A percentile compares a stretch with the other conserved stretches of the same genome.
Evolutionary conservation across 352 stramenopile genomes (phyloP).

Genomic region (Pythium vanterpoolii): DNA sequence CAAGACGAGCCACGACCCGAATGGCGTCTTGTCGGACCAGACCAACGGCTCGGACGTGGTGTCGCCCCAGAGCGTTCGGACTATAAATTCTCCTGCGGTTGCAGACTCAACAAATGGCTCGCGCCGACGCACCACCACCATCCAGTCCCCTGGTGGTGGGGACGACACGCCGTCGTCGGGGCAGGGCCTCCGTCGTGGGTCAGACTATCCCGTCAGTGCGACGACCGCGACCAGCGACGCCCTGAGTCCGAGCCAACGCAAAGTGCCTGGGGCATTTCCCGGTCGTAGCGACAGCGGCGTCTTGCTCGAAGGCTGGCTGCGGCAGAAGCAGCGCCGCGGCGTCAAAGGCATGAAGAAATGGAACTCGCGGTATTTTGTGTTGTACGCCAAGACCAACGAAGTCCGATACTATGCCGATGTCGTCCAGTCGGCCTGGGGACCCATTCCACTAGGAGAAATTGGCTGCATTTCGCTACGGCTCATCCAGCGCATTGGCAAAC

Average conservation of each 20-base stretch:
- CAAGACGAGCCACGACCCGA: slow-evolving; percentile 14
- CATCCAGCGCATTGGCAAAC: slow-evolving; percentile 81
- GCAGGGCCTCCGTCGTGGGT: slow-evolving; percentile 22
- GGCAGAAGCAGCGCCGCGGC: slow-evolving; percentile 74
- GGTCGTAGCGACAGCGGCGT: slow-evolving; percentile 60
- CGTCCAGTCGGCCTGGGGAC: slow-evolving; percentile 71
- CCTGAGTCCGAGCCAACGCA: slow-evolving; percentile 50
- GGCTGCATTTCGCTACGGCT: slow-evolving; percentile 76
- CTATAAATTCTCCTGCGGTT: background rate
- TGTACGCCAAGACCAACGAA: slow-evolving; percentile 72
- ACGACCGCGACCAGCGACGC: slow-evolving; percentile 15
- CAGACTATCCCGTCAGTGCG: no score
- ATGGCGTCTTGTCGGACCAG: slow-evolving; percentile 14
- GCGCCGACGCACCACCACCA: slow-evolving; percentile 15
- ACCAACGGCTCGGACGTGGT: slow-evolving; percentile 10
- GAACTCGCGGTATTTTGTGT: slow-evolving; percentile 80
- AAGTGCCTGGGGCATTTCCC: slow-evolving; percentile 45
- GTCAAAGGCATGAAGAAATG: slow-evolving; percentile 84
- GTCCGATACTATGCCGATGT: slow-evolving; percentile 81
- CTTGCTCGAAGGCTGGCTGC: slow-evolving; percentile 76
- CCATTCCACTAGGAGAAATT: slow-evolving; percentile 72
- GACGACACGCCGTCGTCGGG: background rate
- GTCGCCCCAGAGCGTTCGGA: slow-evolving; percentile 9
- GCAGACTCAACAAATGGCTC: background rate
- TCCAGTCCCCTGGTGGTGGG: slow-evolving; percentile 13